Evolutionary conservation across 345 rosid genomes (phyloP).

Genomic region (Acer campestre): DNA sequence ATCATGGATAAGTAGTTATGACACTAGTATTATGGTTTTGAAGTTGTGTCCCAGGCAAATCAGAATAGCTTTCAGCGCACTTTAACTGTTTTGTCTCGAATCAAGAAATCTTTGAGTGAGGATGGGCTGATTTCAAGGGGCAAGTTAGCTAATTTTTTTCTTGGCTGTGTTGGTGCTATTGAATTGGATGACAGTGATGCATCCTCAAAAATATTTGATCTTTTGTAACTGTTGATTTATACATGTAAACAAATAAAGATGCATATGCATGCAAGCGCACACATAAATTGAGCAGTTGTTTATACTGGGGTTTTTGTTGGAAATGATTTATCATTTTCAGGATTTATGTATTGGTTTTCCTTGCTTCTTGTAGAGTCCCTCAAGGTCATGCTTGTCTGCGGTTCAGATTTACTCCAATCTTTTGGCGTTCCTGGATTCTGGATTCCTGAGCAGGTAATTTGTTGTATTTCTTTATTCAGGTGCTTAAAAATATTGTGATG

Average conservation of each 20-base stretch:
- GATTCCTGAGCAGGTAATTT: conserved; percentile 82
- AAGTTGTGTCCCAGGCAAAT: conserved; percentile 53
- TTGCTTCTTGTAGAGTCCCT: conserved; percentile 49
- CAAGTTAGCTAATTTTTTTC: conserved; percentile 26
- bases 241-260: background rate
- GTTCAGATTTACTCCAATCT: conserved; percentile 86
- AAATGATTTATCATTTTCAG: background rate
- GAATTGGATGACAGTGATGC: background rate
- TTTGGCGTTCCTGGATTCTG: conserved; percentile 75
- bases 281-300: background rate
- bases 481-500: background rate
- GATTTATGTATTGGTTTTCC: background rate
- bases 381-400: conserved; percentile 83
- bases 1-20: background rate
- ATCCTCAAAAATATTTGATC: background rate
- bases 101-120: conserved; percentile 47
- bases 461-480: background rate
- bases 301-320: background rate
- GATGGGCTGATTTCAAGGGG: conserved; percentile 40
- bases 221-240: background rate
- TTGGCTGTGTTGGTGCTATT: background rate
- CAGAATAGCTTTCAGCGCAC: conserved; percentile 72
- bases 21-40: background rate
- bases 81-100: conserved; percentile 61
- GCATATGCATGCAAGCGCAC: background rate